Conservation (phyloP, 495 filamentous ascomycete genomes). For the Hypoxylon fuscum region DNA sequence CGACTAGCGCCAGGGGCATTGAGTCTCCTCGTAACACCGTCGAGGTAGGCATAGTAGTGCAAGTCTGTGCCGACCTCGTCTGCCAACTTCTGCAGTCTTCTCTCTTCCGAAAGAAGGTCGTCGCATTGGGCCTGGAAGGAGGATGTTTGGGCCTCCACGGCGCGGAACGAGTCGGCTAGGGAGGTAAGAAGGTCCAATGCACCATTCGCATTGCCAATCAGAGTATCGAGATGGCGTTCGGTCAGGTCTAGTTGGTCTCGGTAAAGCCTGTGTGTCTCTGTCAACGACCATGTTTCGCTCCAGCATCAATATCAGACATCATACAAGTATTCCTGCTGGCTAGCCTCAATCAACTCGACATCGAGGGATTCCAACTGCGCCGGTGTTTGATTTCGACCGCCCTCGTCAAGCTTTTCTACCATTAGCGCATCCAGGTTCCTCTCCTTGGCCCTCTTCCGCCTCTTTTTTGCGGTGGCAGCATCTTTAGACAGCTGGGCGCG, state of each 20-base stretch:
- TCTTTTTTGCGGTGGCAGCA: constrained; percentile 48
- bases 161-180: constrained; percentile 81
- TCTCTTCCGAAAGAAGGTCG: constrained; percentile 80
- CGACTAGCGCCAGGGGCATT: constrained; percentile 91
- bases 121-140: constrained; percentile 92
- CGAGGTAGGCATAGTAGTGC: constrained; percentile 90
- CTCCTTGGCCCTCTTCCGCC: constrained; percentile 46
- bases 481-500: constrained; percentile 63
- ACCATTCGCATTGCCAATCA: constrained; percentile 77
- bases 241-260: constrained; percentile 81
- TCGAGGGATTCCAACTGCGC: constrained; percentile 65
- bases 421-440: constrained; percentile 56
- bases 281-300: constrained; percentile 37
- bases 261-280: constrained; percentile 68
- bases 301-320: constrained; percentile 36
- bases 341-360: constrained; percentile 75
- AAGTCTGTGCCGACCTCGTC: constrained; percentile 85
- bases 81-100: constrained; percentile 75
- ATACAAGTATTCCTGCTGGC: constrained; percentile 87
- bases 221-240: constrained; percentile 78
- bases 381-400: constrained; percentile 53
- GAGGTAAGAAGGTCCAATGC: constrained; percentile 77
- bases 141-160: constrained; percentile 89
- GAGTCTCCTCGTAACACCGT: constrained; percentile 85
- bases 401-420: constrained; percentile 57